Percentiles rank a stretch among this genome's conserved stretches.
Conservation (phyloP, 2,329 filamentous ascomycete species). For the Fusarium nisikadoi region DNA sequence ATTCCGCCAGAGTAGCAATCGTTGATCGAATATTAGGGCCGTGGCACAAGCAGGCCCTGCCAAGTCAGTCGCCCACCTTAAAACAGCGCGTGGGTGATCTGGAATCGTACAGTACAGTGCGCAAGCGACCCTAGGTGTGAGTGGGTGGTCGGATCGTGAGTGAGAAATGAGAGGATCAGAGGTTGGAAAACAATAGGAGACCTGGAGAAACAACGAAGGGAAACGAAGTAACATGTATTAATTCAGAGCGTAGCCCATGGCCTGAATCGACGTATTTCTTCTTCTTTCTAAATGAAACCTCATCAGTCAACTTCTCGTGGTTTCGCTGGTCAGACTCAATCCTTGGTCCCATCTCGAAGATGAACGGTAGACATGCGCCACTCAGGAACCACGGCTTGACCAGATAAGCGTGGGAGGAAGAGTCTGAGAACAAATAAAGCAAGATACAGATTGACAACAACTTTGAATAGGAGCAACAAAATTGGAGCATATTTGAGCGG, state of each 20-base stretch:
- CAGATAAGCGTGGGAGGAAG: not conserved
- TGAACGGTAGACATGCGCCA: conserved; percentile 15
- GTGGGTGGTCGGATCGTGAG: conserved; percentile 37
- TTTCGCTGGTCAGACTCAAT: conserved; percentile 19
- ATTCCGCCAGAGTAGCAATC: not conserved
- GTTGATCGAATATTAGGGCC: conserved; percentile 13
- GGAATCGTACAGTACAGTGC: conserved; percentile 42
- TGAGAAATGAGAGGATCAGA: conserved; percentile 29
- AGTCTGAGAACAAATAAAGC: not conserved
- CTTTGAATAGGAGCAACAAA: conserved; percentile 4
- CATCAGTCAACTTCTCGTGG: not conserved
- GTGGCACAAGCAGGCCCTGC: conserved; percentile 40
- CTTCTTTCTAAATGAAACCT: not conserved
- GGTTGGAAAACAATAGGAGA: conserved; percentile 7
- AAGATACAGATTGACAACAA: not conserved
- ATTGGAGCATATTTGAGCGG: conserved; percentile 19
- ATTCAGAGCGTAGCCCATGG: not conserved
- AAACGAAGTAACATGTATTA: not conserved
- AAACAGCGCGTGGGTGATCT: conserved; percentile 39
- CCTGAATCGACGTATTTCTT: not conserved
- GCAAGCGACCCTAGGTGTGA: conserved; percentile 25
- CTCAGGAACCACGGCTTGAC: conserved; percentile 1
- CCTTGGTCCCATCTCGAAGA: conserved; percentile 24
- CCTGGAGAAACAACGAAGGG: not conserved
- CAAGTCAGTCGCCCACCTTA: conserved; percentile 37